Conservation (phyloP, 208 protist species). For the Leishmania mexicana region DNA sequence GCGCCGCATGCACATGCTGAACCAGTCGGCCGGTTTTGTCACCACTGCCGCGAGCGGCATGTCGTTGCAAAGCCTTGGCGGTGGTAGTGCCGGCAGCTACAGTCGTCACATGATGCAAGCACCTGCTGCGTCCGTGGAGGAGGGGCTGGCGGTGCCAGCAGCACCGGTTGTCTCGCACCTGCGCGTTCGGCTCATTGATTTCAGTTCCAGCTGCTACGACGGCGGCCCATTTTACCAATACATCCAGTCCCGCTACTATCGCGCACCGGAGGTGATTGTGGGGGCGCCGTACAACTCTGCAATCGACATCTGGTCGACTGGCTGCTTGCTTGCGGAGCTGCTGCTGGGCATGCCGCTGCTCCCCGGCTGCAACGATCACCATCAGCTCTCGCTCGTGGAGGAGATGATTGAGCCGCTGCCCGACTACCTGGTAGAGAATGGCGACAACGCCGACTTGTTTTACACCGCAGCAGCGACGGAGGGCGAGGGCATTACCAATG, state of each 20-base stretch:
- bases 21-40: slow-evolving; percentile 27
- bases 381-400: slow-evolving; percentile 95
- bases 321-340: slow-evolving; percentile 96
- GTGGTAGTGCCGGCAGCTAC: neutral
- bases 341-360: slow-evolving; percentile 95
- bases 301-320: slow-evolving; percentile 98
- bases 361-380: slow-evolving; percentile 90
- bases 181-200: slow-evolving; percentile 97
- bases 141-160: neutral
- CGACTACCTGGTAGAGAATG: slow-evolving; percentile 51
- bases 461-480: slow-evolving; percentile 31
- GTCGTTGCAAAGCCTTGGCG: neutral
- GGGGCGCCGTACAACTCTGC: slow-evolving; percentile 83
- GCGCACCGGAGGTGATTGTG: slow-evolving; percentile 97
- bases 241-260: slow-evolving; percentile 96
- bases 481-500: neutral
- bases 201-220: slow-evolving; percentile 96
- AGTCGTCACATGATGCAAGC: neutral
- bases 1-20: slow-evolving; percentile 34
- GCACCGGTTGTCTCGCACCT: slow-evolving; percentile 28
- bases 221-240: slow-evolving; percentile 81
- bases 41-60: neutral
- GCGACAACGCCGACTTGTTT: slow-evolving; percentile 43
- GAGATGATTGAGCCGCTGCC: slow-evolving; percentile 92
- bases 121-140: neutral